Percentiles rank a stretch among this genome's conserved stretches.
phyloP scores from a whole-genome alignment of 495 filamentous ascomycete genomes.

The Penicillium paradoxum region DNA sequence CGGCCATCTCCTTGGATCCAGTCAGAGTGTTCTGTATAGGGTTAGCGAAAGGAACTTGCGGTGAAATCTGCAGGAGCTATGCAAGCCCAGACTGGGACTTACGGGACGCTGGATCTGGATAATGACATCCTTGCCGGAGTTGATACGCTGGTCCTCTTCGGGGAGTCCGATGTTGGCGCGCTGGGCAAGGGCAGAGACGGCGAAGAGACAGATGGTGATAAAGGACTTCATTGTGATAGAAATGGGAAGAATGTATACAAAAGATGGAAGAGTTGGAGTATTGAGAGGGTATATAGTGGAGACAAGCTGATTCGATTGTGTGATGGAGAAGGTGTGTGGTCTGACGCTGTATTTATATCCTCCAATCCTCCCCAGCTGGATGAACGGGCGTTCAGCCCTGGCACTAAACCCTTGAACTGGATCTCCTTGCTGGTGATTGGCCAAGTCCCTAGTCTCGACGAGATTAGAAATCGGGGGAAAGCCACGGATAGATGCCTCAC shows the following conservation, averaged over 20 bases:
- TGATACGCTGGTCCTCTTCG: constrained; percentile 10
- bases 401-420: not conserved
- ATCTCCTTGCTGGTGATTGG: not conserved
- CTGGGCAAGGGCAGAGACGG: constrained; percentile 53
- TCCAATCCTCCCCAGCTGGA: not conserved
- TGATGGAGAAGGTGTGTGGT: too few relatives aligned
- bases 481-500: not conserved
- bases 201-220: constrained; percentile 18
- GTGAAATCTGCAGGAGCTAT: not conserved
- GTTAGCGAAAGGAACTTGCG: not conserved
- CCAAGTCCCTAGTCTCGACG: not conserved
- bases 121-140: constrained; percentile 16
- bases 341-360: not conserved
- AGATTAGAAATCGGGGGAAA: not conserved
- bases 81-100: constrained; percentile 1
- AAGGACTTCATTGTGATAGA: constrained; percentile 26
- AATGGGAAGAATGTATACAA: not conserved
- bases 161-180: constrained; percentile 67
- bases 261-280: not conserved
- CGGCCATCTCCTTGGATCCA: constrained; percentile 22
- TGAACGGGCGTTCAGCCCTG: not conserved
- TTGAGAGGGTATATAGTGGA: too few relatives aligned
- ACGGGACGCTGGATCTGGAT: constrained; percentile 35
- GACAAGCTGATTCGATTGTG: not conserved
- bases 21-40: constrained; percentile 26